Evolutionary conservation across 2,329 filamentous ascomycete genomes (phyloP), one percentile per base, ranked within the genome.

Genomic region (Huntiella bhutanensis): DNA sequence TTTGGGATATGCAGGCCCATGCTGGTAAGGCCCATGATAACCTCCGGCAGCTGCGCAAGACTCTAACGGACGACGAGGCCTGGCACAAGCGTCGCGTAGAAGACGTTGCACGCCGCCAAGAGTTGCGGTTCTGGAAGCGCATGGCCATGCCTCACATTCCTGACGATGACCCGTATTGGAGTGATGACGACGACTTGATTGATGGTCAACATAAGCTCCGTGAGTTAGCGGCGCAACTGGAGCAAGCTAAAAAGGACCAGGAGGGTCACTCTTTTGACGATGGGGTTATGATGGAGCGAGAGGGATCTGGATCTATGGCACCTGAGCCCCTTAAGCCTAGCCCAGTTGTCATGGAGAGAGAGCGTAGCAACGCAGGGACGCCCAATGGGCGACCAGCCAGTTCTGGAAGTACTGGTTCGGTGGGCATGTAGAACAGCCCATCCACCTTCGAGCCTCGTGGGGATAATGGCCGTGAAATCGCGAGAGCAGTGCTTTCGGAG

Each of bases 71-170:
- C 52, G 66, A 77, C 49, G 64, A 68, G 52, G 60, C 61, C 34
- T 63, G 69, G 15, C 71, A 72, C 64, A 66, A 74, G 48, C 62
- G 66, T 28, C 63, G 66, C 4, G 67, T 76, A 3, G 64, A 73
- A 35, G 66, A 68, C 41, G 65, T 64, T 43, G 68, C 70, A 4
- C 58, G 63, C 38, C 65, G 70, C 3, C 73, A 77, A 56, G 73
- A 79, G 58, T 55, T 77, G 46, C 64, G 75, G 2, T 77, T 75
- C 58, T 80, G 75, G 75, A 79, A 79, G 60, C 64, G 75, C 37
- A 67, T 78, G 64, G 75, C 75, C 11, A 70, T 79, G 67, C 73
- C 73, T 7, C 66, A 73, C 48, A 58, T 78, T 34, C 60, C 67
- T 6, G 73, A 77, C 17, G 69, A 76, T 37, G 73, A 77, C 43